Percentiles rank a stretch among this genome's conserved stretches.
Evolutionary conservation across 2,329 filamentous ascomycete genomes (phyloP).

Genomic region (Aspergillus intermedius): DNA sequence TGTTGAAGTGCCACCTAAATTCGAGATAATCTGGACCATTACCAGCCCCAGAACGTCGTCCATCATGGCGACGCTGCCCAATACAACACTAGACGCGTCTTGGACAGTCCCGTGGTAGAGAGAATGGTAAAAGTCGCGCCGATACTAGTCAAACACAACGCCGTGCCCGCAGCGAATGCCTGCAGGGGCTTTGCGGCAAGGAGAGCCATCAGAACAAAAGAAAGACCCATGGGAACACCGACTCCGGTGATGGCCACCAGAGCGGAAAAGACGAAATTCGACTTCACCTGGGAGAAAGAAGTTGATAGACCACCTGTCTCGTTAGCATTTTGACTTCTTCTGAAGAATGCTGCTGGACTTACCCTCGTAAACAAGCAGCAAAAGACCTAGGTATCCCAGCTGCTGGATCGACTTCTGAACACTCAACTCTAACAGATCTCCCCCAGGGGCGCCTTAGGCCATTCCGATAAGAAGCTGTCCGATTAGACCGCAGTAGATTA

Average conservation of each 20-base stretch:
- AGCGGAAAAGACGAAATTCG: constrained; percentile 52
- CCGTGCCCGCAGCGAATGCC: constrained; percentile 63
- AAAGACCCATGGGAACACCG: constrained; percentile 54
- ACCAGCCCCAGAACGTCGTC: constrained; percentile 73
- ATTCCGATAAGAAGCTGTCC: constrained; percentile 67
- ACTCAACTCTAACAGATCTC: constrained; percentile 49
- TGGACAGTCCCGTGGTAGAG: constrained; percentile 50
- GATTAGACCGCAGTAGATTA: constrained; percentile 63
- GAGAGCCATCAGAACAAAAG: constrained; percentile 51
- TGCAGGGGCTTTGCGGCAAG: constrained; percentile 47
- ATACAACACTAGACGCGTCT: constrained; percentile 50
- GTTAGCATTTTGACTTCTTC: neutral
- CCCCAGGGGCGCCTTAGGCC: constrained; percentile 62
- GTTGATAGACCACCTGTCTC: neutral
- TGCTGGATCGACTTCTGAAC: constrained; percentile 54
- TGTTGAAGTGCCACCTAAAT: constrained; percentile 42
- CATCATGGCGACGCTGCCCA: constrained; percentile 58
- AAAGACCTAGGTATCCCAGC: constrained; percentile 66
- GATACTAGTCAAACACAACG: constrained; percentile 63
- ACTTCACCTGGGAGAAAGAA: neutral
- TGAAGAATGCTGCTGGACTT: neutral
- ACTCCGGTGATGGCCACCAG: constrained; percentile 60
- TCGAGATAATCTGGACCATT: constrained; percentile 67
- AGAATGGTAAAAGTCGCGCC: constrained; percentile 61
- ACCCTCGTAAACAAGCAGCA: constrained; percentile 67